phyloP scores from a whole-genome alignment of 1,139 yeast genomes.

The Debaryomycetaceae sp. region DNA sequence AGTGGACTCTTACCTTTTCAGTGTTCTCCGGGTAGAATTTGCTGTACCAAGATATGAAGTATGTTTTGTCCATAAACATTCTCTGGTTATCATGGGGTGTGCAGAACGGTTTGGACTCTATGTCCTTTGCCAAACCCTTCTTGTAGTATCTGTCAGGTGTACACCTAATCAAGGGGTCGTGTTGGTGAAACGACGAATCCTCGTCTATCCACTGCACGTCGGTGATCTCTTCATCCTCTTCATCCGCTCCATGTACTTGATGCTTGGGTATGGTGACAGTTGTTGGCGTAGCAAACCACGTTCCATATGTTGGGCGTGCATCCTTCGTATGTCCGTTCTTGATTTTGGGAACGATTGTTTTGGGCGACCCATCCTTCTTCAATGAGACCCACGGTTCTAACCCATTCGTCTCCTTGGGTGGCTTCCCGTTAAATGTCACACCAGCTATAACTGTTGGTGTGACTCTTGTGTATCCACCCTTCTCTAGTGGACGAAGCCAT shows the following conservation, averaged over 20 bases:
- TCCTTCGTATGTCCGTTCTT: slow-evolving; percentile 69
- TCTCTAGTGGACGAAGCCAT: slow-evolving; percentile 73
- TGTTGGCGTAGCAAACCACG: slow-evolving; percentile 71
- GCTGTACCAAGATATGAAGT: slow-evolving; percentile 80
- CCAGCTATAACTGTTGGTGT: slow-evolving; percentile 81
- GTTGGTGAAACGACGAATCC: slow-evolving; percentile 61
- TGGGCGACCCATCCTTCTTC: slow-evolving; percentile 75
- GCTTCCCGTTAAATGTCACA: slow-evolving; percentile 74
- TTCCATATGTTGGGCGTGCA: slow-evolving; percentile 68
- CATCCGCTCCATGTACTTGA: slow-evolving; percentile 65
- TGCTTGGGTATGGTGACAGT: slow-evolving; percentile 55
- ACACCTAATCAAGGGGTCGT: slow-evolving; percentile 81
- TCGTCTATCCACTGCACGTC: slow-evolving; percentile 59
- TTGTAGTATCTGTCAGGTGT: slow-evolving; percentile 67
- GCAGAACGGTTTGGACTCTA: slow-evolving; percentile 71
- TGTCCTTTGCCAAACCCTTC: slow-evolving; percentile 59
- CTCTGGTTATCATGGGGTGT: slow-evolving; percentile 63
- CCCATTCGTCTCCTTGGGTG: slow-evolving; percentile 62
- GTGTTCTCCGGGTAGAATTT: slow-evolving; percentile 51
- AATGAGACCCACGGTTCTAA: slow-evolving; percentile 80
- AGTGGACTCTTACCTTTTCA: slow-evolving; percentile 61
- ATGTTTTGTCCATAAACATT: slow-evolving; percentile 56
- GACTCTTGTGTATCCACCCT: slow-evolving; percentile 56
- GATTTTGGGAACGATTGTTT: slow-evolving; percentile 68
- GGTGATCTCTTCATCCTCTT: slow-evolving; percentile 52